A percentile compares a stretch with the other conserved stretches of the same genome.
phyloP scores from a whole-genome alignment of 1,139 yeast genomes.

The Yamadazyma dushanensis region DNA sequence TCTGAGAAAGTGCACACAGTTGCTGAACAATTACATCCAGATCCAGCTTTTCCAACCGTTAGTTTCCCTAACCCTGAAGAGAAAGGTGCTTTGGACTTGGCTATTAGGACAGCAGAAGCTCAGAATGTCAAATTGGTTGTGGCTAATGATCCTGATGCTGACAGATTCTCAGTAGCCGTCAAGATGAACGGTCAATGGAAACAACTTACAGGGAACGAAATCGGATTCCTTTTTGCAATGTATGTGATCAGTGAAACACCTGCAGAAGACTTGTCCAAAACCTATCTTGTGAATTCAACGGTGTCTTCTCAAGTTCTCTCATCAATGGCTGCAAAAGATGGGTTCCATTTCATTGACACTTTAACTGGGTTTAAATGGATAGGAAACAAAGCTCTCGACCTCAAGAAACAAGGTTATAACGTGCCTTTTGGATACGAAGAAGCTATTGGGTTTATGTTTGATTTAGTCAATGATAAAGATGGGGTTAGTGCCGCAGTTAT shows the following conservation, averaged over 20 bases:
- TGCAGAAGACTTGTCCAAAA: conserved; percentile 26
- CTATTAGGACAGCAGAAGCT: conserved; percentile 56
- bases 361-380: conserved; percentile 98
- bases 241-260: conserved; percentile 47
- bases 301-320: conserved; percentile 83
- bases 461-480: conserved; percentile 87
- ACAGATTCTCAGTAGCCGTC: conserved; percentile 79
- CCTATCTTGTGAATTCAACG: conserved; percentile 79
- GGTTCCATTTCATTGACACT: conserved; percentile 73
- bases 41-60: conserved; percentile 85
- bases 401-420: conserved; percentile 58
- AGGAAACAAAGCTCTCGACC: conserved; percentile 81
- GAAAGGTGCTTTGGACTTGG: conserved; percentile 79
- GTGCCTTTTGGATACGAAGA: conserved; percentile 95
- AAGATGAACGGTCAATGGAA: conserved; percentile 56
- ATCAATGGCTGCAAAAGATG: conserved; percentile 64
- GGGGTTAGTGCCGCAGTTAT: conserved; percentile 81
- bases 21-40: conserved; percentile 65
- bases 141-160: conserved; percentile 97
- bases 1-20: conserved; percentile 37
- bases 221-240: conserved; percentile 82
- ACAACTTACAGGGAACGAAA: conserved; percentile 88
- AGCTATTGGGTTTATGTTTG: conserved; percentile 94
- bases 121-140: conserved; percentile 55
- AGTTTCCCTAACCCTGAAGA: conserved; percentile 95